These are phyloP conservation scores for Teunomyces kruisii DNA, from an alignment of 805 yeast genomes.

Conservation along the genomic window DNA sequence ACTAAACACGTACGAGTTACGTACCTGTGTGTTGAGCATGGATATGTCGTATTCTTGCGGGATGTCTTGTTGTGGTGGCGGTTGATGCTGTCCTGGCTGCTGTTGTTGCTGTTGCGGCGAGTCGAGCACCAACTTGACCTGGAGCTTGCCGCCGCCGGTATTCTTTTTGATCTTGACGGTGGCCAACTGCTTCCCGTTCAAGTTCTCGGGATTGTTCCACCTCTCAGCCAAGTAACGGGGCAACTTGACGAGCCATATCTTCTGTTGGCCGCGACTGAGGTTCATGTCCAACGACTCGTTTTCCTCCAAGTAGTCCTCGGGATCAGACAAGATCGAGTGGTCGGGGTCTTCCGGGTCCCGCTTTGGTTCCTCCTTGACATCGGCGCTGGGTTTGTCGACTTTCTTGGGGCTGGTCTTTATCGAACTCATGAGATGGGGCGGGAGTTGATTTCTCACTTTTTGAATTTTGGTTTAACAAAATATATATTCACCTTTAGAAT, in stretches of 20 bases:
- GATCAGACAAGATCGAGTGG: slow-evolving; percentile 40
- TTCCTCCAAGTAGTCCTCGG: slow-evolving; percentile 47
- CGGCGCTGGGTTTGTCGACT: slow-evolving; percentile 1
- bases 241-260: slow-evolving; percentile 88
- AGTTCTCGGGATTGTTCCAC: slow-evolving; percentile 63
- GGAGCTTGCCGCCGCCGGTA: slow-evolving; percentile 30
- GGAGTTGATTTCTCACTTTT: slow-evolving; percentile 3
- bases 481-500: not conserved
- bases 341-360: slow-evolving; percentile 16
- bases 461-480: not conserved
- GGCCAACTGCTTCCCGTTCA: slow-evolving; percentile 77
- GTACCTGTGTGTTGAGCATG: slow-evolving; percentile 74
- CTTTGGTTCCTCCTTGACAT: slow-evolving; percentile 3
- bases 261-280: slow-evolving; percentile 57
- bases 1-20: slow-evolving; percentile 82
- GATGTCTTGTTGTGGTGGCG: slow-evolving; percentile 28
- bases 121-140: slow-evolving; percentile 59
- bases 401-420: slow-evolving; percentile 14
- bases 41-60: slow-evolving; percentile 85
- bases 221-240: slow-evolving; percentile 83
- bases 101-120: slow-evolving; percentile 23
- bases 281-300: slow-evolving; percentile 80
- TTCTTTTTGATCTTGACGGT: slow-evolving; percentile 70
- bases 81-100: too few relatives aligned
- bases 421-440: slow-evolving; percentile 8